These are phyloP conservation scores for Rhizophlyctis rosea DNA, from an alignment of 192 early-diverging fungal genomes.

Conservation along the genomic window DNA sequence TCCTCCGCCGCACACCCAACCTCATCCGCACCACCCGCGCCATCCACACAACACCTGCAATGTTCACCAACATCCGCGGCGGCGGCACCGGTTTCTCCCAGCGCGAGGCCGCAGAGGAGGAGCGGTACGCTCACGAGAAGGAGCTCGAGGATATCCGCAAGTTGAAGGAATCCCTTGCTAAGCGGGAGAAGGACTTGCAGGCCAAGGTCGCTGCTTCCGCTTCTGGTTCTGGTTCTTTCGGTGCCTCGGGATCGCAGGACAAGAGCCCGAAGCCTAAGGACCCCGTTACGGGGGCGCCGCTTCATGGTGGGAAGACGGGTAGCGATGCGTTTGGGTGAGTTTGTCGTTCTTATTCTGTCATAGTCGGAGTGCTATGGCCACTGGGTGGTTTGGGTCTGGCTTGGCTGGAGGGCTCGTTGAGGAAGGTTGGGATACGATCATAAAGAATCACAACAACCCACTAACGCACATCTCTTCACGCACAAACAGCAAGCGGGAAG, in stretches of 20 bases:
- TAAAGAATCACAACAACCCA: too few species aligned
- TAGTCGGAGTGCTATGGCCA: too few species aligned
- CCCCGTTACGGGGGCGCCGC: too few species aligned
- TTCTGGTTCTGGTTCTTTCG: not conserved
- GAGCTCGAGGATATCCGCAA: slow-evolving; percentile 18
- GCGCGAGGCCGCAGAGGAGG: slow-evolving; percentile 17
- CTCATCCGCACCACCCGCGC: not conserved
- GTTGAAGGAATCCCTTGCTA: slow-evolving; percentile 19
- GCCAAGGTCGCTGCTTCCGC: not conserved
- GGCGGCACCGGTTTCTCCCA: slow-evolving; percentile 18
- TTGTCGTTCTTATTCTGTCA: too few species aligned
- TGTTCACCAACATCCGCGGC: slow-evolving; percentile 19
- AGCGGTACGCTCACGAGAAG: slow-evolving; percentile 15
- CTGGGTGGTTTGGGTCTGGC: too few species aligned
- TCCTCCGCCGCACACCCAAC: not conserved
- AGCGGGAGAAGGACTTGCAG: slow-evolving; percentile 20
- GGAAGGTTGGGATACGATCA: too few species aligned
- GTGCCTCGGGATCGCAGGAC: not conserved
- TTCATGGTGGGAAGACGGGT: too few species aligned
- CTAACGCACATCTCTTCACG: too few species aligned
- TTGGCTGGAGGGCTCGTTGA: too few species aligned
- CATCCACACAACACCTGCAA: slow-evolving; percentile 15
- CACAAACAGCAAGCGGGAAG: slow-evolving; percentile 23
- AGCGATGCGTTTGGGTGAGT: slow-evolving; percentile 21
- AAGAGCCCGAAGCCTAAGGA: too few species aligned